Evolutionary conservation across 2,329 filamentous ascomycete species (phyloP).

Genomic region (Botryotinia globosa): DNA sequence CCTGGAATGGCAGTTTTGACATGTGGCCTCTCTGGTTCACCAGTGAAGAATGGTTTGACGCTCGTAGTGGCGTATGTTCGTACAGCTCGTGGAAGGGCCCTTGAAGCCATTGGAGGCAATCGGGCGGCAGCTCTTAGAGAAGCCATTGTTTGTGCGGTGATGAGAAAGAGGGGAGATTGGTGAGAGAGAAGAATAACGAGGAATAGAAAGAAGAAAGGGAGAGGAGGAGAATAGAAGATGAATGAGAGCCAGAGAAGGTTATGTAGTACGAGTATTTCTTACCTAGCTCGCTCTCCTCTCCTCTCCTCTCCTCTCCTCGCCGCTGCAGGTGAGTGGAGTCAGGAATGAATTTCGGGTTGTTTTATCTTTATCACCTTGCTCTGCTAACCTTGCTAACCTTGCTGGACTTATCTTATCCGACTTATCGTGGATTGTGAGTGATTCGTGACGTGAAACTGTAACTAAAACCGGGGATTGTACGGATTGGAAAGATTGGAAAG

Average conservation of each 20-base stretch:
- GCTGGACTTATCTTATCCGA: neutral
- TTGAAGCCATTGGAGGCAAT: constrained; percentile 32
- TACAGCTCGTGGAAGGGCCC: constrained; percentile 23
- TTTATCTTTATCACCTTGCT: no score
- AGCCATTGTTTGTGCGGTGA: constrained; percentile 28
- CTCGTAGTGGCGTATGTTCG: constrained; percentile 30
- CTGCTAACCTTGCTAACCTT: neutral
- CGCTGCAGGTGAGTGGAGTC: neutral
- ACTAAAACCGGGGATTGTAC: neutral
- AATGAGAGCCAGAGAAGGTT: neutral
- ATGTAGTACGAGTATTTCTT: neutral
- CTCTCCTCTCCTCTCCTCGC: neutral
- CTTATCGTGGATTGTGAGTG: neutral
- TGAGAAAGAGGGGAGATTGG: neutral
- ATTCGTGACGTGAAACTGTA: neutral
- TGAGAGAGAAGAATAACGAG: neutral
- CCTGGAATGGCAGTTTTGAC: constrained; percentile 43
- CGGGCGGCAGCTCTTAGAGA: constrained; percentile 36
- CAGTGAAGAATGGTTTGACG: constrained; percentile 35
- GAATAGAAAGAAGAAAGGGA: neutral
- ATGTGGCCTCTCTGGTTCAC: constrained; percentile 36
- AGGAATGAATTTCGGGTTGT: neutral
- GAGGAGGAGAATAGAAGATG: neutral
- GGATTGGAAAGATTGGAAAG: neutral
- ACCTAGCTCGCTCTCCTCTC: neutral